Percentiles rank a stretch among this genome's conserved stretches.
These are phyloP conservation scores for Leccinum insigne DNA, from an alignment of 1,284 basidiomycete genomes.

Conservation along the genomic window DNA sequence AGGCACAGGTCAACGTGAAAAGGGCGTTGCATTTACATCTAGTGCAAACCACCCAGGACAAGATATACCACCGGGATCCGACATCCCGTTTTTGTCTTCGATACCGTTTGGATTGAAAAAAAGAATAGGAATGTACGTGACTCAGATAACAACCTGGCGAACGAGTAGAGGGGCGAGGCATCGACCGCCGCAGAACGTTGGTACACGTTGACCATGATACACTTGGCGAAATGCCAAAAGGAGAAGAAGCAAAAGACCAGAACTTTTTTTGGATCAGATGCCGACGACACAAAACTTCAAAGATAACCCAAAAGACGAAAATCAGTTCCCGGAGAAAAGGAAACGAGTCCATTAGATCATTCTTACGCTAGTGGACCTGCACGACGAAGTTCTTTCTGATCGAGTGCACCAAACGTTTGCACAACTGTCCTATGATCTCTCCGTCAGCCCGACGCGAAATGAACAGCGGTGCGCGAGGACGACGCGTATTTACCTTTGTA, in stretches of 20 bases:
- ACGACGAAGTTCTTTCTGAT: not conserved
- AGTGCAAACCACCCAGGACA: not conserved
- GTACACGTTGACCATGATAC: constrained; percentile 29
- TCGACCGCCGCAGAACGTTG: constrained; percentile 5
- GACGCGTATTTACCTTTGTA: not conserved
- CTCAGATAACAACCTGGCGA: not conserved
- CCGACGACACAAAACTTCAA: not conserved
- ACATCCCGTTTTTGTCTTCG: not conserved
- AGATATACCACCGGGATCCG: not conserved
- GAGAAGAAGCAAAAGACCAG: not conserved
- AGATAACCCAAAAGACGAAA: not conserved
- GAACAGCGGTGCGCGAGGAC: not conserved
- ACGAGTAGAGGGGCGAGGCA: not conserved
- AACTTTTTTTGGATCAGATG: not conserved
- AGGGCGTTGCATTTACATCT: not conserved
- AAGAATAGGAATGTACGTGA: not conserved
- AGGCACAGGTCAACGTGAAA: not conserved
- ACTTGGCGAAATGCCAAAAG: constrained; percentile 9
- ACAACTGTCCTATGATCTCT: not conserved
- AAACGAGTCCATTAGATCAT: not conserved
- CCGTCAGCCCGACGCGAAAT: not conserved
- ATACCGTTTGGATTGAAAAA: not conserved
- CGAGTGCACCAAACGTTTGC: not conserved
- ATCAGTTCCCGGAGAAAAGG: not conserved
- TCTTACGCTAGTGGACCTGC: not conserved